phyloP scores from a whole-genome alignment of 371 early-diverging fungal species.

The Zychaea mexicana region DNA sequence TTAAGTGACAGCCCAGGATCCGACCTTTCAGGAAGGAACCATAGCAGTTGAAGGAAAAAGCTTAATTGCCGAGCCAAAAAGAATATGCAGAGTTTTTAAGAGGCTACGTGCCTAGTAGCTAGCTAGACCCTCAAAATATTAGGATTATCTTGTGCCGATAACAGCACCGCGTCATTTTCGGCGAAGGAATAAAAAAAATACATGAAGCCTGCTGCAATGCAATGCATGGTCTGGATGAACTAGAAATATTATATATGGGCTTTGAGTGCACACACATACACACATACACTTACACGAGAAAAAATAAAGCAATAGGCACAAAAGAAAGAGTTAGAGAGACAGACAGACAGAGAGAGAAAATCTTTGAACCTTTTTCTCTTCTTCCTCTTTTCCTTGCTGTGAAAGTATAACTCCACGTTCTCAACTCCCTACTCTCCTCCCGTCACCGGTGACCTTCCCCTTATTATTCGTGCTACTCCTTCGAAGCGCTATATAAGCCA shows the following conservation, averaged over 20 bases:
- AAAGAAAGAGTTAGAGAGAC: no score
- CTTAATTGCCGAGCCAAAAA: no score
- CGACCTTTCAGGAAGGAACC: no score
- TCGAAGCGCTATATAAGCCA: neutral
- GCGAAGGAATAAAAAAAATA: neutral
- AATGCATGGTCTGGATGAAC: slow-evolving; percentile 15
- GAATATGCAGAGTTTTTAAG: no score
- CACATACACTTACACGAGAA: no score
- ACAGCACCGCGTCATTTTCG: neutral
- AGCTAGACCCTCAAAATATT: neutral
- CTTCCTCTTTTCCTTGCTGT: slow-evolving; percentile 4
- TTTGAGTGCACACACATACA: neutral
- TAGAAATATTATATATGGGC: neutral
- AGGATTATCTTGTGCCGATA: neutral
- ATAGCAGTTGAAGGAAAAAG: no score
- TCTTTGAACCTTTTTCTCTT: no score
- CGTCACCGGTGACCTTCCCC: neutral
- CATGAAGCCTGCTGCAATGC: slow-evolving; percentile 20
- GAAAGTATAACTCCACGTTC: neutral
- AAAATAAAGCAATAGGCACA: no score
- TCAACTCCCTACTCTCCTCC: neutral
- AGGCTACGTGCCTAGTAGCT: neutral
- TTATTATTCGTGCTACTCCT: no score
- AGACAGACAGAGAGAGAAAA: no score
- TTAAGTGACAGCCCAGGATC: no score